Percentiles rank a stretch among this genome's conserved stretches.
phyloP scores from a whole-genome alignment of 2,329 filamentous ascomycete genomes.

The Ilyonectria destructans region DNA sequence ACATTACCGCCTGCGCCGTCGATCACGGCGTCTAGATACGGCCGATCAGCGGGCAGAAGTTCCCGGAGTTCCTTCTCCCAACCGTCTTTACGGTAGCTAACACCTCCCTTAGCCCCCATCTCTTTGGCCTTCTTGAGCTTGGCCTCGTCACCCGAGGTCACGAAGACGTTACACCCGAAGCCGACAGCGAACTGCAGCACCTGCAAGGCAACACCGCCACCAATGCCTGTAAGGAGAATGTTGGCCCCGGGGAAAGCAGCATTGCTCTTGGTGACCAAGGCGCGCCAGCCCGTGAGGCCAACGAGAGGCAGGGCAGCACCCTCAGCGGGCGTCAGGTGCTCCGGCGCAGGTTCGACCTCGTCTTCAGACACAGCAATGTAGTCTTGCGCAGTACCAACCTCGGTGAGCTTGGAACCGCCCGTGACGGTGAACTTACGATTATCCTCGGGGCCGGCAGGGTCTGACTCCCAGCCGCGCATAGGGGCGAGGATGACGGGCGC shows the following conservation, averaged over 20 bases:
- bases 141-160: conserved; percentile 81
- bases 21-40: conserved; percentile 85
- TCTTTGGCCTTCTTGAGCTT: conserved; percentile 82
- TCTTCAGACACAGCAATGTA: conserved; percentile 77
- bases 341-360: conserved; percentile 84
- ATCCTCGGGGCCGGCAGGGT: conserved; percentile 82
- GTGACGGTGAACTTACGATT: conserved; percentile 73
- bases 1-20: conserved; percentile 94
- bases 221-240: conserved; percentile 91
- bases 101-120: conserved; percentile 86
- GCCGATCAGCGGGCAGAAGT: conserved; percentile 76
- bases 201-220: conserved; percentile 91
- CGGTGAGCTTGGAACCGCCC: conserved; percentile 76
- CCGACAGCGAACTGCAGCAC: conserved; percentile 85
- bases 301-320: conserved; percentile 89
- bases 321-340: conserved; percentile 80
- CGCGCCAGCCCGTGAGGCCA: conserved; percentile 91
- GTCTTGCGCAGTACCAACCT: conserved; percentile 82
- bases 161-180: conserved; percentile 83
- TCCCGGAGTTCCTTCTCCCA: conserved; percentile 86
- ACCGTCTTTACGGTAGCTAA: conserved; percentile 82
- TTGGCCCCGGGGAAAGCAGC: conserved; percentile 78
- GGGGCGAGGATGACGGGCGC: conserved; percentile 87
- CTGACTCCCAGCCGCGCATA: conserved; percentile 82
- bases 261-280: conserved; percentile 83